These are phyloP conservation scores for Candida methanosorbosa DNA, from an alignment of 805 yeast genomes.

Conservation along the genomic window DNA sequence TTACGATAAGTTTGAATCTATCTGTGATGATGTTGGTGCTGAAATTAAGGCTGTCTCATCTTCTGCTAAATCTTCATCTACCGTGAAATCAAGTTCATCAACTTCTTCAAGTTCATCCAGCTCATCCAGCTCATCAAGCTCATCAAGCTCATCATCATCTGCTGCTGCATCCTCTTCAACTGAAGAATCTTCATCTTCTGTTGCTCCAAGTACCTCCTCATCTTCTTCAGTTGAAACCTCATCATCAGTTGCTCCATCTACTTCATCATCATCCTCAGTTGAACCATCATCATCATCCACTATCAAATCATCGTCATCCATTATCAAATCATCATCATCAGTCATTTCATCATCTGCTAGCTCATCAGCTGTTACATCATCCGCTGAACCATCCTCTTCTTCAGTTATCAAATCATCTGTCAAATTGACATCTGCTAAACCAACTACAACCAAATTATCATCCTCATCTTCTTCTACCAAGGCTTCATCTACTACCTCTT, in stretches of 20 bases:
- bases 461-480: conserved; percentile 12
- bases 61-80: conserved; percentile 19
- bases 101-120: conserved; percentile 25
- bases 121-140: conserved; percentile 19
- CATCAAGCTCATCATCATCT: conserved; percentile 19
- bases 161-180: conserved; percentile 15
- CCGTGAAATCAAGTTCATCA: conserved; percentile 23
- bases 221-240: background rate
- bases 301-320: conserved; percentile 7
- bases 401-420: conserved; percentile 17
- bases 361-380: conserved; percentile 22
- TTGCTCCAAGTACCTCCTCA: conserved; percentile 10
- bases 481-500: conserved; percentile 6
- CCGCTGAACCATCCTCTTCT: conserved; percentile 20
- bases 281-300: conserved; percentile 8
- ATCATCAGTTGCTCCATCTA: conserved; percentile 3
- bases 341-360: conserved; percentile 16
- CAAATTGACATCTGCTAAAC: conserved; percentile 12
- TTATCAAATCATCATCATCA: conserved; percentile 24
- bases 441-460: conserved; percentile 11
- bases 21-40: conserved; percentile 43
- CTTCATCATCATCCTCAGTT: conserved; percentile 15
- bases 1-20: conserved; percentile 40
- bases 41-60: conserved; percentile 14
- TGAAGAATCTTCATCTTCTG: conserved; percentile 13